Base-by-base conservation (phyloP, 345 rosid genomes). In the Psidium friedrichsthalianum region DNA sequence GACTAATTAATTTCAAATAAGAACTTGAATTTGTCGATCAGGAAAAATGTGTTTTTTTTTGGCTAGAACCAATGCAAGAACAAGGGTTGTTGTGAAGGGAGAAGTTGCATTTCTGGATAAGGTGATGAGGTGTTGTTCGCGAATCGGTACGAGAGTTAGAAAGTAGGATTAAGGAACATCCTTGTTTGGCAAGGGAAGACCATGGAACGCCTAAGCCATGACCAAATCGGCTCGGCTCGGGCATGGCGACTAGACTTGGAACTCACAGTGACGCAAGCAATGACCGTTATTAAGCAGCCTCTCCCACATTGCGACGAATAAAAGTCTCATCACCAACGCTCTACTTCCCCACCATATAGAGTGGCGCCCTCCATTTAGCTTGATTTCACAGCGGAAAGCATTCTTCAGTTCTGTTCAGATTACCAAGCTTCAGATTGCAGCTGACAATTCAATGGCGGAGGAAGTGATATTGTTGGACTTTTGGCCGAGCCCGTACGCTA, bases 401-500 rank as follows among this genome's bases (percentile, higher is more conserved):
- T 32, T 64, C 76, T 64, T 32, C 76, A 32, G 40, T 64, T 64
- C 44, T 7, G 24, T 14, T 64, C 44, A 64, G 20, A 64, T 64
- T 32, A 32, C 21, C 40, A 64, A 64, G 76, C 76, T 64, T 53
- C 56, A n/a, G 29, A n/a, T 44, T 18, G 27, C 49, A 6, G 53
- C 11, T 51, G 32, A 21, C 56, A 6, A 51, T n/a, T 82, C 56
- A n/a, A 87, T 85, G 85, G 83, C 74, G 6, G 85, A 87, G 29
- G 61, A 53, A 82, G 85, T 87, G 42, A 64, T 85, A 5, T 55
- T 85, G 61, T 44, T 87, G 18, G 85, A 87, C 82, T 85, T 82
- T 57, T 87, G 89, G 89, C 42, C 57, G 15, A 87, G 87, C 85
- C 44, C 87, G 11, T 87, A 82, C 29, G 89, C 83, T 47, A 85